Evolutionary conservation across 83 land plant species (phyloP).

Genomic region (Larix sibirica): DNA sequence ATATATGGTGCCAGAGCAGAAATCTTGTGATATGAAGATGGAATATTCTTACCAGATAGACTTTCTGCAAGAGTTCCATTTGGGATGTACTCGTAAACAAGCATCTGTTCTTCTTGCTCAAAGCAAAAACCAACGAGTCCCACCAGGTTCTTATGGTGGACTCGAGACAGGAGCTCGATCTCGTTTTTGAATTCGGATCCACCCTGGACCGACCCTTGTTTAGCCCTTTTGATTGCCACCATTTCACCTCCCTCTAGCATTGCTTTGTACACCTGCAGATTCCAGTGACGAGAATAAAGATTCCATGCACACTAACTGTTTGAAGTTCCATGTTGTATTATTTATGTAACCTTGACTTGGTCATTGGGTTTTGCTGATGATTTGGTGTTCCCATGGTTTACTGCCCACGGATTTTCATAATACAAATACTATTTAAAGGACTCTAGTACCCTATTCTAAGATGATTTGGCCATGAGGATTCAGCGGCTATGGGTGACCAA

Average conservation of each 20-base stretch:
- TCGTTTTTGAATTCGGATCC: conserved; percentile 59
- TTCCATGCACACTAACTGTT: too few relatives aligned
- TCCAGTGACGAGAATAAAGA: not conserved
- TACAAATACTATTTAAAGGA: too few relatives aligned
- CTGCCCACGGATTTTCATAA: too few relatives aligned
- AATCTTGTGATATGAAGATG: too few relatives aligned
- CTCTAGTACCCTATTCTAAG: too few relatives aligned
- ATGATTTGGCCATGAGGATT: too few relatives aligned
- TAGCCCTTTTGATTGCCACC: conserved; percentile 63
- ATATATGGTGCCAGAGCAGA: too few relatives aligned
- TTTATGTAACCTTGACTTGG: too few relatives aligned
- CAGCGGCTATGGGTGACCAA: too few relatives aligned
- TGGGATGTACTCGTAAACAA: conserved; percentile 57
- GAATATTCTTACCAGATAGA: conserved; percentile 31
- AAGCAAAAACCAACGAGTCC: conserved; percentile 59
- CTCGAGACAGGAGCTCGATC: conserved; percentile 61
- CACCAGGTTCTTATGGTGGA: conserved; percentile 69
- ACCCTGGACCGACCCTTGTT: conserved; percentile 56
- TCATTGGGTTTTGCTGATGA: too few relatives aligned
- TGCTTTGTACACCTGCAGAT: conserved; percentile 53
- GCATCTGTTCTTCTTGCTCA: conserved; percentile 54
- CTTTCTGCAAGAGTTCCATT: conserved; percentile 48
- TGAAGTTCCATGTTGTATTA: too few relatives aligned
- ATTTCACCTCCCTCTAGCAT: conserved; percentile 35
- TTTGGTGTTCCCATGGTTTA: too few relatives aligned